These are phyloP conservation scores for Ophiorrhiza pumila DNA, from an alignment of 257 asterid species.

Conservation along the genomic window DNA sequence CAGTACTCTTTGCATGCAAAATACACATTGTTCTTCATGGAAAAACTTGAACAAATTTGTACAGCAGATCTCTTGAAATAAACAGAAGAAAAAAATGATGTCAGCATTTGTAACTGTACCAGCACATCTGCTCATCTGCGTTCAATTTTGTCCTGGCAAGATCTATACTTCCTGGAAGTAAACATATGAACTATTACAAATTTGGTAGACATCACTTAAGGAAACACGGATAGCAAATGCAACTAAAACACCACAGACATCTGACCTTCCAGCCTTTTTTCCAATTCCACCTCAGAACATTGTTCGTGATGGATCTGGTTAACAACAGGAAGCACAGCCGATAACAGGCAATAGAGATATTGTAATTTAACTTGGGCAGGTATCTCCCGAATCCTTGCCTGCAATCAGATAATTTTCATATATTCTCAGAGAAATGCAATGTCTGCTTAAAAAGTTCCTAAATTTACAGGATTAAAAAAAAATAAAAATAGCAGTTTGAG, in stretches of 20 bases:
- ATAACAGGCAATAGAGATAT: slow-evolving; percentile 76
- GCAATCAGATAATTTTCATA: slow-evolving; percentile 16
- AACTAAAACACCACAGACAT: slow-evolving; percentile 22
- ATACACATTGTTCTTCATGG: background rate
- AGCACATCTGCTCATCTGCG: slow-evolving; percentile 99
- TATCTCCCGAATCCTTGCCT: slow-evolving; percentile 83
- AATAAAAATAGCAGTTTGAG: slow-evolving; percentile 8
- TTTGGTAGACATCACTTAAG: slow-evolving; percentile 15
- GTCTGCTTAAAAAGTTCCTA: background rate
- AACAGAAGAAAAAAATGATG: background rate
- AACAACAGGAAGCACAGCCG: slow-evolving; percentile 87
- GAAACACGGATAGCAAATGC: slow-evolving; percentile 11
- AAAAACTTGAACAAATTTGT: background rate
- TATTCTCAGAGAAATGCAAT: background rate
- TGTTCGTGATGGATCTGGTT: slow-evolving; percentile 75
- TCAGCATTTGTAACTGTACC: slow-evolving; percentile 47
- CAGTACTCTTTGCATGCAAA: background rate
- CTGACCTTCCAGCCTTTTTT: slow-evolving; percentile 75
- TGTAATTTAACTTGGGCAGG: slow-evolving; percentile 83
- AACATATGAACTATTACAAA: slow-evolving; percentile 17
- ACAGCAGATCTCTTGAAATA: background rate
- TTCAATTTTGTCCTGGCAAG: slow-evolving; percentile 81
- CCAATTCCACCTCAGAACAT: slow-evolving; percentile 85
- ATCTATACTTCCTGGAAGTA: slow-evolving; percentile 74
- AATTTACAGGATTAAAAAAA: background rate